These are phyloP conservation scores for Aspergillus alliaceus DNA, from an alignment of 2,329 filamentous ascomycete genomes.

Conservation along the genomic window DNA sequence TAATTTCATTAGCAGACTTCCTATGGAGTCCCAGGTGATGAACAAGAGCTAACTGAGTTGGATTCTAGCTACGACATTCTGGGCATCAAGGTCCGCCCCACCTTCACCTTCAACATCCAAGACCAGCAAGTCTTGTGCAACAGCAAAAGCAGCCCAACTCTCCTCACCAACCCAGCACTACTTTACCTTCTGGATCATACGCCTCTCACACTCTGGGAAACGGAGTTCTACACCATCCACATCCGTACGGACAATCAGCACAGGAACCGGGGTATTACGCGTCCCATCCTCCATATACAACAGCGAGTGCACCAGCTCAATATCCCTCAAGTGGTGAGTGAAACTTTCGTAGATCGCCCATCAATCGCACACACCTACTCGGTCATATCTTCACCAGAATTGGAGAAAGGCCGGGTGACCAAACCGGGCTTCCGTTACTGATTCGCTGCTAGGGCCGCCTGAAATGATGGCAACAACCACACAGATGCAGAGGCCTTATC, in stretches of 20 bases:
- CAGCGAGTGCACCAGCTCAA: conserved; percentile 75
- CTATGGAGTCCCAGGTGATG: background rate
- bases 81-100: conserved; percentile 32
- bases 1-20: background rate
- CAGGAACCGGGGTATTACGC: conserved; percentile 74
- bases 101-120: conserved; percentile 31
- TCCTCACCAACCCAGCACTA: conserved; percentile 60
- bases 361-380: background rate
- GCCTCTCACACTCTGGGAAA: conserved; percentile 31
- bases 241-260: conserved; percentile 66
- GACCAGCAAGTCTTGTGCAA: conserved; percentile 27
- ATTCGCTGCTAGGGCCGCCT: conserved; percentile 68
- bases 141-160: conserved; percentile 51
- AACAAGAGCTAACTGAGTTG: conserved; percentile 10
- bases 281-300: conserved; percentile 79
- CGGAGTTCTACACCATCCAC: conserved; percentile 52
- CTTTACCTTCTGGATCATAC: conserved; percentile 33
- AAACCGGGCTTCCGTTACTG: conserved; percentile 36
- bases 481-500: conserved; percentile 71
- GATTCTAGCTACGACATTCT: conserved; percentile 32
- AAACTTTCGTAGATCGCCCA: background rate
- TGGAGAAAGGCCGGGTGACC: background rate
- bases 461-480: conserved; percentile 65
- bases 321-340: conserved; percentile 83
- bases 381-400: background rate